These are phyloP conservation scores for Pythium myriotylum DNA, from an alignment of 352 stramenopile genomes.

Conservation along the genomic window DNA sequence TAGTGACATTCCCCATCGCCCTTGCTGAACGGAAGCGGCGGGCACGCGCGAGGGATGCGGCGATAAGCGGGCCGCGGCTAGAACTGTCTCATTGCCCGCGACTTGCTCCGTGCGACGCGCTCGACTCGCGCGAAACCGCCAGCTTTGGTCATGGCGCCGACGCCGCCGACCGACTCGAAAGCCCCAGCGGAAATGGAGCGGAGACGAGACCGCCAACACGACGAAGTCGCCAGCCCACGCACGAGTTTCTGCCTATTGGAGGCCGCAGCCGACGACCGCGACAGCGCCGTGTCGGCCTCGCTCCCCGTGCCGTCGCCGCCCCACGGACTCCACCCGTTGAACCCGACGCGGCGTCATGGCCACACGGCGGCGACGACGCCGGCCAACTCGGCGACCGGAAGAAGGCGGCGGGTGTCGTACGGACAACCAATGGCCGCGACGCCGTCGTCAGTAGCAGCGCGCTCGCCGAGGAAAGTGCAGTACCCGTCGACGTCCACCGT, in stretches of 20 bases:
- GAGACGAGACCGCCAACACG: constrained; percentile 8
- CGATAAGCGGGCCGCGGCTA: neutral
- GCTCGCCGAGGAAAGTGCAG: constrained; percentile 14
- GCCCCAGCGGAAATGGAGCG: neutral
- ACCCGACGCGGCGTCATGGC: neutral
- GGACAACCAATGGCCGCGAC: constrained; percentile 1
- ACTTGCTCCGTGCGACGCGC: too few relatives aligned
- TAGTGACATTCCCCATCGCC: constrained; percentile 17
- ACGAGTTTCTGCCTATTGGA: constrained; percentile 73
- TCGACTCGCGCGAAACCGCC: too few relatives aligned
- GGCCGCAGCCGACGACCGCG: constrained; percentile 27
- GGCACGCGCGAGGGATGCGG: constrained; percentile 12
- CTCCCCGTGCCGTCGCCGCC: constrained; percentile 10
- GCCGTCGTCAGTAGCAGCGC: constrained; percentile 1
- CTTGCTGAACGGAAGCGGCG: constrained; percentile 21
- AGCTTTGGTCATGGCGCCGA: constrained; percentile 8
- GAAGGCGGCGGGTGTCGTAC: constrained; percentile 7
- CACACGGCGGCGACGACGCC: neutral
- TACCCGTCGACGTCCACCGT: constrained; percentile 18
- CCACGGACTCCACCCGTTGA: neutral
- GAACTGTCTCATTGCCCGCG: neutral
- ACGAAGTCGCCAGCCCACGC: constrained; percentile 38
- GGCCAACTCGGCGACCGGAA: neutral
- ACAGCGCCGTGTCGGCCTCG: constrained; percentile 13
- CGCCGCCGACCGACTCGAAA: neutral